Evolutionary conservation across 495 filamentous ascomycete species (phyloP), one percentile per base, ranked within the genome.

Genomic region (Xylaria curta): DNA sequence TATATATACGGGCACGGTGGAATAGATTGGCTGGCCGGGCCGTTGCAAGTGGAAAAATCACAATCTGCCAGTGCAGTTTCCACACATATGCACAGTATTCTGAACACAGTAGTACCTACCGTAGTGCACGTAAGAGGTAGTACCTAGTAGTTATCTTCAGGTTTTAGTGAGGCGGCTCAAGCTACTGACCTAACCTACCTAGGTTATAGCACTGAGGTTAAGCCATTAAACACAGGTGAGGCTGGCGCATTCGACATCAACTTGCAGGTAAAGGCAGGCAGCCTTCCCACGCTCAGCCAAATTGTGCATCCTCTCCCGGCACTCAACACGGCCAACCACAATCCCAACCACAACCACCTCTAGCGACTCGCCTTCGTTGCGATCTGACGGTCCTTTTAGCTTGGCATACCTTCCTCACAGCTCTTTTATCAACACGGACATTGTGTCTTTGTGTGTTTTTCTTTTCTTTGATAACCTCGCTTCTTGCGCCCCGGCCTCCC

Each of bases 261-360:
- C 17, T 6, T 60, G 58, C 58, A 38, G 33, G 58, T n/a, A n/a
- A 38, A 53, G 63, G 63, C 62, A 47, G 62, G 42, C 63, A 36
- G 58, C 58, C 58, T 60, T 60, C 58, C 58, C 33, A n/a, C 13
- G 31, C 38, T 19, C 33, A 26, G 28, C 65, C 36, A 67, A 67
- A 56, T 56, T 56, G 65, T 65, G 65, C 65, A 56, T 54, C 65
- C 46, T 56, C 65, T 67, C 65, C 46, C 31, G 19, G 15, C 19
- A 46, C 42, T 66, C 46, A 40, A 53, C 63, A 66, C 17, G 28
- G 46, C 63, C 31, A 36, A 53, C 63, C 63, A 51, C 44, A 26
- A 56, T 26, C 24, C 5, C 24, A 26, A 56, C 26, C 24, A 31
- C 24, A 26, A 56, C 53, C 53, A 56, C 26, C 13, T 19, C 46